Conservation (phyloP, 306 rosid genomes). For the Lagenaria siceraria region DNA sequence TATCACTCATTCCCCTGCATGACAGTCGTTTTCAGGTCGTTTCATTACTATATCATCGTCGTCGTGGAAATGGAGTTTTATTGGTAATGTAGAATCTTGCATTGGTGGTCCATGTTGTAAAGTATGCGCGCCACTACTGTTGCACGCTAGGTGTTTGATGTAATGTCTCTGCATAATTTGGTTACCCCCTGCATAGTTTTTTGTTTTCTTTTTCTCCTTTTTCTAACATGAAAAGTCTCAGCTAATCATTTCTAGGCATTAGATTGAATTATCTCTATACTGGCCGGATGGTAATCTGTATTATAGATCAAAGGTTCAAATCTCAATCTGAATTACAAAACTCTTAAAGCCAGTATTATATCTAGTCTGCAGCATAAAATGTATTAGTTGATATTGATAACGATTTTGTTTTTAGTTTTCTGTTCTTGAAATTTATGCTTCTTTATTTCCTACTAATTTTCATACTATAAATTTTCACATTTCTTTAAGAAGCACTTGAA, state of each 20-base stretch:
- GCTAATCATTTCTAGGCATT: neutral
- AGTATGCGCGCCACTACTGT: slow-evolving; percentile 3
- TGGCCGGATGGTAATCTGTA: neutral
- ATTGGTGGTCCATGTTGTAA: slow-evolving; percentile 7
- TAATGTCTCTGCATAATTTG: slow-evolving; percentile 2
- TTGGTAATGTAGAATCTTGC: neutral
- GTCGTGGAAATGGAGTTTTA: neutral
- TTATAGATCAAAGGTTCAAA: neutral
- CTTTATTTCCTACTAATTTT: neutral
- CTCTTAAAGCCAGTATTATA: neutral
- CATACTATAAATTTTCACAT: too few species aligned
- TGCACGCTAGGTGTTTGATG: slow-evolving; percentile 11
- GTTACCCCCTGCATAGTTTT: neutral
- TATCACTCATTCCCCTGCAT: neutral
- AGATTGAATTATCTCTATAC: neutral
- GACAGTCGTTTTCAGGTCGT: slow-evolving; percentile 10
- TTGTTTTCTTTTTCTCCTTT: neutral
- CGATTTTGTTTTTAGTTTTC: neutral
- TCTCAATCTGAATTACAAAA: neutral
- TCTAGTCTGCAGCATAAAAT: neutral
- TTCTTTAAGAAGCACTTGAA: too few species aligned
- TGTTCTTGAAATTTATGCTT: too few species aligned
- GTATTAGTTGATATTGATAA: neutral
- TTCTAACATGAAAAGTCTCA: neutral
- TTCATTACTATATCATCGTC: neutral